These are phyloP conservation scores for Rhizophora apiculata DNA, from an alignment of 345 rosid species.

Conservation along the genomic window DNA sequence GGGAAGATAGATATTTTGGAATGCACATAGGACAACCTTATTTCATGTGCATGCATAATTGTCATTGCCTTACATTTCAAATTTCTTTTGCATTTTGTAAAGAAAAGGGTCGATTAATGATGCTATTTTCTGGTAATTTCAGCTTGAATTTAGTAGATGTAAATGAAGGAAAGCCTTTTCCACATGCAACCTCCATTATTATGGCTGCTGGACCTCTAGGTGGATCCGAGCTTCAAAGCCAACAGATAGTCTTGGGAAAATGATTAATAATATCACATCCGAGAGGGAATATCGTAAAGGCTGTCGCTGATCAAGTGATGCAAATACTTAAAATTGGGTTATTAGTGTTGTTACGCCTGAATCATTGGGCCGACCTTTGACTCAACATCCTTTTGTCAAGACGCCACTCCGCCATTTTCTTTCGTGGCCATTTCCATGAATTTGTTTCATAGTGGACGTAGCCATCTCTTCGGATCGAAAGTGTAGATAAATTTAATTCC, in stretches of 20 bases:
- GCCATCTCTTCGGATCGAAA: neutral
- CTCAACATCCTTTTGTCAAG: neutral
- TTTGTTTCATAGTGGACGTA: neutral
- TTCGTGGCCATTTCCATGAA: neutral
- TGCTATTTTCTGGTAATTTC: too few relatives aligned
- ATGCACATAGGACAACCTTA: too few relatives aligned
- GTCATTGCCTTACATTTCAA: too few relatives aligned
- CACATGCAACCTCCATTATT: neutral
- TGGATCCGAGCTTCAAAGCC: too few relatives aligned
- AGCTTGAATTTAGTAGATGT: too few relatives aligned
- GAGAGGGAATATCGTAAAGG: neutral
- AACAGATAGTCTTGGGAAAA: neutral
- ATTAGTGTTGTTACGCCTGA: neutral
- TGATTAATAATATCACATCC: neutral
- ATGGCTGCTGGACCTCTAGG: neutral
- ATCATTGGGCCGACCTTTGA: slow-evolving; percentile 9
- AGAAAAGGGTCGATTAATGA: too few relatives aligned
- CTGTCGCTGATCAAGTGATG: neutral
- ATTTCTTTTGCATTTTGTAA: too few relatives aligned
- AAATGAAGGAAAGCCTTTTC: too few relatives aligned
- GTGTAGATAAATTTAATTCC: neutral
- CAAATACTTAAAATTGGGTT: neutral
- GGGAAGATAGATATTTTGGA: too few relatives aligned
- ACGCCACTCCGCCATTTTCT: neutral
- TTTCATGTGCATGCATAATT: too few relatives aligned